These are phyloP conservation scores for Sextonia rubra DNA, from an alignment of 164 flowering plant genomes.

Conservation along the genomic window DNA sequence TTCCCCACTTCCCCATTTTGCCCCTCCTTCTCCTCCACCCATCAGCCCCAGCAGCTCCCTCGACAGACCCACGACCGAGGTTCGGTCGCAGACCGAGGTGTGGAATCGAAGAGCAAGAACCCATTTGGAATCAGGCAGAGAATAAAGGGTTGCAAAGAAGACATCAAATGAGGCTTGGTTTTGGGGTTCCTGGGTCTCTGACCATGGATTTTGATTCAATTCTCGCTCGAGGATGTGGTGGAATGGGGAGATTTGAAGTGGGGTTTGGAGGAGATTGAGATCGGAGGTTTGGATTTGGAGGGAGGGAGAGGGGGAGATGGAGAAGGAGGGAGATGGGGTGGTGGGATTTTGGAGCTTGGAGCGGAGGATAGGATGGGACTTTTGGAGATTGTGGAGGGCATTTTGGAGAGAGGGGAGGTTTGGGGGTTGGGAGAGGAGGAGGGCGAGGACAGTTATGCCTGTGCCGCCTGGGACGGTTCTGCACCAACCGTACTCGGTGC, in stretches of 20 bases:
- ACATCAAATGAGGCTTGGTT: slow-evolving; percentile 19
- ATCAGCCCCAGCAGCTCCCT: slow-evolving; percentile 34
- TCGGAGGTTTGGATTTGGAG: slow-evolving; percentile 33
- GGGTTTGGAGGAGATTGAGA: neutral
- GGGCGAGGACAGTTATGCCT: slow-evolving; percentile 67
- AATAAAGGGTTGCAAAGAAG: slow-evolving; percentile 43
- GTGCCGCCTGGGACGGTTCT: slow-evolving; percentile 70
- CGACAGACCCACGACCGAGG: slow-evolving; percentile 49
- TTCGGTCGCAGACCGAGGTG: slow-evolving; percentile 68
- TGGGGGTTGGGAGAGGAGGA: slow-evolving; percentile 51
- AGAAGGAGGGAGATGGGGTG: slow-evolving; percentile 26
- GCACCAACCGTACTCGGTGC: slow-evolving; percentile 81
- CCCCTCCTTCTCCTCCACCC: slow-evolving; percentile 14
- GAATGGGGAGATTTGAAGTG: slow-evolving; percentile 20
- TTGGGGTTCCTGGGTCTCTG: slow-evolving; percentile 5
- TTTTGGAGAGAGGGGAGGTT: slow-evolving; percentile 34
- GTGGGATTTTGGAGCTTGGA: slow-evolving; percentile 38
- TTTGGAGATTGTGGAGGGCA: slow-evolving; percentile 59
- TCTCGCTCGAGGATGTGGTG: slow-evolving; percentile 68
- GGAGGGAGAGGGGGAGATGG: slow-evolving; percentile 30
- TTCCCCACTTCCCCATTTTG: slow-evolving; percentile 18
- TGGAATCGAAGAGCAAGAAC: slow-evolving; percentile 57
- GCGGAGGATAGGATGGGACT: slow-evolving; percentile 67
- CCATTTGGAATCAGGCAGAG: slow-evolving; percentile 31
- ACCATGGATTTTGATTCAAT: slow-evolving; percentile 58